phyloP scores from a whole-genome alignment of 306 rosid genomes.

The Begonia masoniana region DNA sequence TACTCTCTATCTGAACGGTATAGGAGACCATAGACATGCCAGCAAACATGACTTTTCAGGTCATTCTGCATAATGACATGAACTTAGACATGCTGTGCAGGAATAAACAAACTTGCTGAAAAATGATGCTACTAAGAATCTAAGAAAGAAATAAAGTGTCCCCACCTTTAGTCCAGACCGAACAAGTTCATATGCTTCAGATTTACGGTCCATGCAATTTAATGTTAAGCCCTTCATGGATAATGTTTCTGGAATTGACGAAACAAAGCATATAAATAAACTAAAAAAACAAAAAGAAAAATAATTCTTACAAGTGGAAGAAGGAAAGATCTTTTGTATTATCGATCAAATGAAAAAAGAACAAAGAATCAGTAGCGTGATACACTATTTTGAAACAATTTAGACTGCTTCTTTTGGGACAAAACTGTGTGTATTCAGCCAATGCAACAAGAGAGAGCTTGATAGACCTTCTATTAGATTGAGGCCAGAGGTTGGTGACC shows the following conservation, averaged over 20 bases:
- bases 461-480: no score
- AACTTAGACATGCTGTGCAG: conserved; percentile 8
- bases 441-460: not conserved
- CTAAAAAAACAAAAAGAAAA: not conserved
- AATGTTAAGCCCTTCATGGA: conserved; percentile 96
- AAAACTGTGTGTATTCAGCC: not conserved
- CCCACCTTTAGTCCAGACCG: conserved; percentile 87
- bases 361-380: no score
- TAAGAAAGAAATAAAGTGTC: conserved; percentile 3
- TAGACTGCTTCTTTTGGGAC: no score
- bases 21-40: conserved; percentile 98
- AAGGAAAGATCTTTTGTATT: no score
- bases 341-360: no score
- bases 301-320: no score
- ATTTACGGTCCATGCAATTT: conserved; percentile 97
- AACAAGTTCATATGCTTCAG: conserved; percentile 96
- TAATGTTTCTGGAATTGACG: conserved; percentile 53
- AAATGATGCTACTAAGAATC: not conserved
- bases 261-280: not conserved
- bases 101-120: conserved; percentile 1
- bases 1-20: conserved; percentile 97
- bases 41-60: conserved; percentile 98
- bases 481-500: no score
- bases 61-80: conserved; percentile 62
- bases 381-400: no score